Conservation (phyloP, 192 early-diverging fungal genomes). For the Linnemannia elongata region DNA sequence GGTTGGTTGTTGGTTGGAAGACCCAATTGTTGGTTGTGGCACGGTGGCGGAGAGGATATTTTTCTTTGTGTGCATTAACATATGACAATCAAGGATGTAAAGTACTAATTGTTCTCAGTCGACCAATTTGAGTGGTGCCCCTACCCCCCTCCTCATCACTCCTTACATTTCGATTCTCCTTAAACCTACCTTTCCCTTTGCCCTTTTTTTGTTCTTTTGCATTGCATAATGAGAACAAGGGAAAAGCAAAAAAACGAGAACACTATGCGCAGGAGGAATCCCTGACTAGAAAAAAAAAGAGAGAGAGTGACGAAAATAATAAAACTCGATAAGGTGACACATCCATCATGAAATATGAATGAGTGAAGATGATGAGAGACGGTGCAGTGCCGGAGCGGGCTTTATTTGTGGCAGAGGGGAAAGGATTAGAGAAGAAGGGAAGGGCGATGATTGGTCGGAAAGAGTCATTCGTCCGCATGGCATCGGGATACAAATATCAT, state of each 20-base stretch:
- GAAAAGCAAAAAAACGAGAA: background rate
- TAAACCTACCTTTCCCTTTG: background rate
- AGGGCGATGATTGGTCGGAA: constrained; percentile 9
- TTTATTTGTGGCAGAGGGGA: background rate
- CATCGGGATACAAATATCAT: background rate
- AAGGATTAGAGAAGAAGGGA: background rate
- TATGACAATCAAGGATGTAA: background rate
- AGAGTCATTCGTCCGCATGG: constrained; percentile 1
- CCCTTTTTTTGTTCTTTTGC: background rate
- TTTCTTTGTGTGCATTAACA: background rate
- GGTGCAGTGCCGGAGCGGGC: background rate
- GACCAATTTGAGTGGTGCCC: background rate
- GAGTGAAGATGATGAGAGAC: background rate
- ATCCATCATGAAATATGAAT: background rate
- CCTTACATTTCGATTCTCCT: background rate
- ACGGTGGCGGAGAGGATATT: background rate
- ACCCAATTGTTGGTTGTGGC: background rate
- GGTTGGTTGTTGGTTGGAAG: background rate
- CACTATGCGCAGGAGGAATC: background rate
- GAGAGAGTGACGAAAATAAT: background rate
- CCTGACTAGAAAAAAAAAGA: background rate
- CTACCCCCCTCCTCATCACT: background rate
- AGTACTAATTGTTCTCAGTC: background rate
- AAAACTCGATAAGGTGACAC: constrained; percentile 7
- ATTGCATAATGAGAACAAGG: background rate